Base-by-base conservation (phyloP, 2,329 filamentous ascomycete genomes). In the Dendryphion nanum region DNA sequence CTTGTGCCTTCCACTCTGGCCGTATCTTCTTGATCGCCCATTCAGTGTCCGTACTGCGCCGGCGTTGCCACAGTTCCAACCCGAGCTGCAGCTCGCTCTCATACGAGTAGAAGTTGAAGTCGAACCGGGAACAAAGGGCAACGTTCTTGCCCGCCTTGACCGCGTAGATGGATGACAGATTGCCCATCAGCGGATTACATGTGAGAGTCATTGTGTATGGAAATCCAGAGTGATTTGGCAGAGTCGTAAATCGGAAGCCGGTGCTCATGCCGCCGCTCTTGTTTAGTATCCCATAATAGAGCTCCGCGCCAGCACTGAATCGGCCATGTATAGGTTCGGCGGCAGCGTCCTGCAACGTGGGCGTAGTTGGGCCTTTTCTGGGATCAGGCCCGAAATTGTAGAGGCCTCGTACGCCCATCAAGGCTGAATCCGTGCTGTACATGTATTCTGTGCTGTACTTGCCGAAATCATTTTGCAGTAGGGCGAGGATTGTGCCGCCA, bases 51-150 rank as follows among this genome's bases (percentile, higher is more conserved):
- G 59, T 61, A 34, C 58, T 56, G 41, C 49, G 51, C 41, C 61
- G 57, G 37, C 81, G 84, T 57, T 87, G 82, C 91, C 93, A 98
- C 30, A 97, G 73, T 70, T 98, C 93, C 70, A 89, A 87, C 12
- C 93, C 93, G 17, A 97, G 78, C 18, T 89, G 84, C 74, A 95
- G 85, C 41, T 93, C 86, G 60, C 89, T 95, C 71, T 98, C 93
- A 71, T 96, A 98, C 62, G 89, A 95, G 69, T 96, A 97, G 34
- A 96, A 86, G 58, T 98, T 98, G 69, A 98, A 98, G 59, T 94
- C 89, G 69, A 97, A 91, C 34, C 86, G 82, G 16, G 89, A 94
- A 47, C 89, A 93, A 34, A 98, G 77, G 8, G 89, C 86, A 51
- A 95, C 80, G 55, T 89, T 82, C 21, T 79, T 79, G 3, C 89